Evolutionary conservation across 108 stramenopile species (phyloP).

Genomic region (Asterionellopsis glacialis): DNA sequence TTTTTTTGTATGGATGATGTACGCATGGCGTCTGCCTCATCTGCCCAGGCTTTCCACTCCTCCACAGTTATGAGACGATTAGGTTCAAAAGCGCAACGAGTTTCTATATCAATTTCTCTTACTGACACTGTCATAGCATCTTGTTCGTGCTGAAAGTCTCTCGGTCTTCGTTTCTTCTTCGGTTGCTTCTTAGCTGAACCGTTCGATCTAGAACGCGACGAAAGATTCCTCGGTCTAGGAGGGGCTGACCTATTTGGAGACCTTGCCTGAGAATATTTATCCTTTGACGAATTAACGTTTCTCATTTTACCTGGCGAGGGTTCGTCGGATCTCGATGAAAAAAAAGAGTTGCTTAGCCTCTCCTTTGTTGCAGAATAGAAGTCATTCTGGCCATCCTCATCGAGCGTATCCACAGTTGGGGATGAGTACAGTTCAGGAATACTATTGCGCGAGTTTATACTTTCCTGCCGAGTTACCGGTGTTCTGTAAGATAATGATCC

Average conservation of each 20-base stretch:
- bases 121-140: constrained; percentile 41
- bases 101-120: constrained; percentile 31
- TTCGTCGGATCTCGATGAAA: background rate
- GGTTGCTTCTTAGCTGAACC: background rate
- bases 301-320: background rate
- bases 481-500: constrained; percentile 8
- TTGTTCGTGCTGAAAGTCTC: constrained; percentile 26
- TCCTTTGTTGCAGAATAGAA: background rate
- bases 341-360: background rate
- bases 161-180: background rate
- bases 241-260: background rate
- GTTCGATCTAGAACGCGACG: background rate
- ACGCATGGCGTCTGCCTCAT: background rate
- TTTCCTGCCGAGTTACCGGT: background rate
- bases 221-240: background rate
- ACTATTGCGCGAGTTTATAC: too few relatives aligned
- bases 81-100: constrained; percentile 52
- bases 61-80: constrained; percentile 18
- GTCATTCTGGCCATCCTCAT: constrained; percentile 13
- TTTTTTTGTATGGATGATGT: constrained; percentile 9
- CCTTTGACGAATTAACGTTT: too few relatives aligned
- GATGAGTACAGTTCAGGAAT: constrained; percentile 12
- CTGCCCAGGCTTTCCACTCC: constrained; percentile 7
- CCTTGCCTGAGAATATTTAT: background rate
- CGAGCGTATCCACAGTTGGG: constrained; percentile 41